Evolutionary conservation across 2,329 filamentous ascomycete genomes (phyloP), one percentile per base, ranked within the genome.

Genomic region (Pseudophaeomoniella oleicola): DNA sequence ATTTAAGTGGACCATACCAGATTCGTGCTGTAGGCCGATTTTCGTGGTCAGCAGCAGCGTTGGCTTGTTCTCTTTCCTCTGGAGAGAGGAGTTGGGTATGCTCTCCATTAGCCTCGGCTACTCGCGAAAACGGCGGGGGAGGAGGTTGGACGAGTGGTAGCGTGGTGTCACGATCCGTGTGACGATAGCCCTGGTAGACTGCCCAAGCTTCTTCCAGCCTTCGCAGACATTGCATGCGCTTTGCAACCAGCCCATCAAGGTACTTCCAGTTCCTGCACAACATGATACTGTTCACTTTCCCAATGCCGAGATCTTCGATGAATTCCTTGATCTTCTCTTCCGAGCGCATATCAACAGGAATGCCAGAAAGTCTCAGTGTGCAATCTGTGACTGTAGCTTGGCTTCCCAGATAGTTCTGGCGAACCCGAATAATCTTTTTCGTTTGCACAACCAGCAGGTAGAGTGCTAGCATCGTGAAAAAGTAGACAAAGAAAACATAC

Each of bases 321-420:
- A 94, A 78, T 3, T 82, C 68, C 53, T 84, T 90, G 46, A 98
- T 84, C 48, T 79, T 79, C 6, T 76, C 72, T 55, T 96, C 88
- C 0, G 81, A 81, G 39, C 83, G 73, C 40, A 96, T 60, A 16
- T 88, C 77, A 3, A 58, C 53, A 0, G 92, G 90, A 15, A 98
- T 88, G 0, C 88, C 88, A 0, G 88, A 90, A 13, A 98, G 62
- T 16, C 85, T 78, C 49, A 98, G 87, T 0, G 90, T 98, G 19
- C 87, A 77, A 58, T 98, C 90, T 1, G 90, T 96, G 36, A 94
- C 75, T n/a, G 88, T 96, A 0, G 82, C 87, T 57, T 96, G 88
- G 15, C 79, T 85, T 10, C 90, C 90, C 6, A 98, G 69, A 52
- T 94, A 98, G 40, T 86, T 77, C 56, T 98, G 90, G 16, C 90